phyloP scores from a whole-genome alignment of 345 rosid species.

The Kandelia obovata region DNA sequence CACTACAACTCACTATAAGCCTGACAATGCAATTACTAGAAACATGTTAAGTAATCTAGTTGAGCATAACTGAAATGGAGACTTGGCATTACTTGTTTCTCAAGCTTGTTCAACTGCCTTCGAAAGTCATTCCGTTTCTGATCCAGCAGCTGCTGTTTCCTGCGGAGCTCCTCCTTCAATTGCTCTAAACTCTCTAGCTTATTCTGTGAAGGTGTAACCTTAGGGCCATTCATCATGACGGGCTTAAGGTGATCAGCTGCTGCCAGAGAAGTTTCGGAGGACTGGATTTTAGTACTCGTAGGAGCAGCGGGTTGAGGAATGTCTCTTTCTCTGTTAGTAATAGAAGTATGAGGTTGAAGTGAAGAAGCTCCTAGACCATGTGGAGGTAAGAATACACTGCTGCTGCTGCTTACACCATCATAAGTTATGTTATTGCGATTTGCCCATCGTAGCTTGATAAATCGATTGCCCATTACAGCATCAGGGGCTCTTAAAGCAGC shows the following conservation, averaged over 20 bases:
- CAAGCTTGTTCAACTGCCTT: slow-evolving; percentile 60
- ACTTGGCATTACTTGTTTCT: slow-evolving; percentile 52
- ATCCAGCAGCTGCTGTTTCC: slow-evolving; percentile 88
- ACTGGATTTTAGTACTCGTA: slow-evolving; percentile 34
- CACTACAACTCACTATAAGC: too few relatives aligned
- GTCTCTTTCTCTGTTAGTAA: slow-evolving; percentile 49
- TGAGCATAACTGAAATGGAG: neutral
- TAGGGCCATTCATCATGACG: slow-evolving; percentile 44
- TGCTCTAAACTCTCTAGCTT: slow-evolving; percentile 70
- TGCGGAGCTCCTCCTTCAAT: slow-evolving; percentile 78
- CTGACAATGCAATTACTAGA: too few relatives aligned
- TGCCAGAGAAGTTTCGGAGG: slow-evolving; percentile 39
- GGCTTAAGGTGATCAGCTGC: slow-evolving; percentile 48
- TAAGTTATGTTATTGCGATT: slow-evolving; percentile 81
- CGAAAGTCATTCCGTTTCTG: slow-evolving; percentile 79
- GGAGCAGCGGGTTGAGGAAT: slow-evolving; percentile 36
- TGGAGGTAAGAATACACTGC: slow-evolving; percentile 36
- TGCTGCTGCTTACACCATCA: slow-evolving; percentile 45
- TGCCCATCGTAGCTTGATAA: slow-evolving; percentile 97
- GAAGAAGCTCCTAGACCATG: slow-evolving; percentile 37
- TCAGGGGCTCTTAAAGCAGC: slow-evolving; percentile 94
- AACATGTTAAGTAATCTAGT: neutral
- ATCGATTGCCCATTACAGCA: slow-evolving; percentile 99
- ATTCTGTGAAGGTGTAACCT: slow-evolving; percentile 61
- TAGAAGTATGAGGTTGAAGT: slow-evolving; percentile 33